Evolutionary conservation across 2,329 filamentous ascomycete genomes (phyloP), one percentile per base, ranked within the genome.

Genomic region (Colletotrichum brevisporum): DNA sequence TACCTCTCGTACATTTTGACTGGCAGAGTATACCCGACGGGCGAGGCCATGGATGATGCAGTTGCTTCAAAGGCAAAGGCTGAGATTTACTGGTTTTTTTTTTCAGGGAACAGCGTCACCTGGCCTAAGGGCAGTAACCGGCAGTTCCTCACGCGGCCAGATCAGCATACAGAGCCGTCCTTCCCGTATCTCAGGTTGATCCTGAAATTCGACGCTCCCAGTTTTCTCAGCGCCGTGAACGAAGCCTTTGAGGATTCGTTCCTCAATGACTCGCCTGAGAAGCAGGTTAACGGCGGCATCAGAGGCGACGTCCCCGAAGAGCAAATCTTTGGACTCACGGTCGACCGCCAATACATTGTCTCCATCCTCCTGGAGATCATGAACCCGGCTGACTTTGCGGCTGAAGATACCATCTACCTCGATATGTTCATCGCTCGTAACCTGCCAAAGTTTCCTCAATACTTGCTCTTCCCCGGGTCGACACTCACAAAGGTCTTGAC

Each of bases 401-500:
- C 90, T 0, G 89, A 92, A 70, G 94, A 98, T 76, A 95, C 93
- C 13, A 93, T 99, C 64, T 99, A 97, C 79, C 88, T 99, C 52
- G 94, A 99, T 80, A 99, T 99, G 94, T 99, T 99, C 76, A 92
- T 99, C 77, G 95, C 96, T 18, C 90, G 96, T 64, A 99, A 97
- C 77, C 83, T 99, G 57, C 94, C 97, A 4, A 99, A 99, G 78
- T 99, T 97, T 76, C 94, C 95, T 1, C 95, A 98, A 77, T 98
- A 98, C 76, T 91, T 99, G 58, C 88, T 98, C 12, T 89, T 99
- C 54, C 93, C 95, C 0, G 96, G 95, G 18, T 94, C 93, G 2
- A 92, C 93, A 2, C 85, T 99, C 1, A 93, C 94, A 68, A 91
- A 90, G 68, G 91, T 98, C 10, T 85, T 99, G 27, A 85, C 89